Conservation (phyloP, 2,329 filamentous ascomycete genomes). For the Fusarium miscanthi region DNA sequence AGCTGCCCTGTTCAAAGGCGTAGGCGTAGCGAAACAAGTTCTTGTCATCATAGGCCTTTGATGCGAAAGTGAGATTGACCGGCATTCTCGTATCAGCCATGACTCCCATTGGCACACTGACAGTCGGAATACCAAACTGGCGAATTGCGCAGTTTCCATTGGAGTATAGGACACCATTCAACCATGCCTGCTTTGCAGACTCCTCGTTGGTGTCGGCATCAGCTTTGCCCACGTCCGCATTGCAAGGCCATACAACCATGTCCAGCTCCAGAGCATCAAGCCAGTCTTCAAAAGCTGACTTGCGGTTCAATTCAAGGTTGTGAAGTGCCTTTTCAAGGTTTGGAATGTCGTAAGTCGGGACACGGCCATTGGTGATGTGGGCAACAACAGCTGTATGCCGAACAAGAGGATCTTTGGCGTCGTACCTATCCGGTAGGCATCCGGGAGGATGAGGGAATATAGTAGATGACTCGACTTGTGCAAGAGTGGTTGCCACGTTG, state of each 20-base stretch:
- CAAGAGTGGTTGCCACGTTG: neutral
- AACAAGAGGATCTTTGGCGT: neutral
- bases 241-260: neutral
- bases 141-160: constrained; percentile 2
- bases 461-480: neutral
- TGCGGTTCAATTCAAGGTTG: neutral
- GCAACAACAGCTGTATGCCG: constrained; percentile 7
- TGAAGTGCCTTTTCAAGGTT: neutral
- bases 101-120: constrained; percentile 1
- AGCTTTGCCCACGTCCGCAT: neutral
- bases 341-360: neutral
- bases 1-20: neutral
- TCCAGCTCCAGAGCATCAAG: neutral
- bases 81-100: constrained; percentile 2
- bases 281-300: neutral
- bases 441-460: constrained; percentile 1
- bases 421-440: neutral
- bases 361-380: neutral
- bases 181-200: neutral
- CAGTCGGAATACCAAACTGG: neutral
- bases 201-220: neutral
- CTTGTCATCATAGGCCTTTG: neutral
- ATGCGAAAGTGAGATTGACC: constrained; percentile 7
- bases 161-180: neutral
- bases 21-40: neutral